Percentiles rank a stretch among this genome's conserved stretches.
Evolutionary conservation across 2,329 filamentous ascomycete genomes (phyloP).

Genomic region (Leptodontidium sp.): DNA sequence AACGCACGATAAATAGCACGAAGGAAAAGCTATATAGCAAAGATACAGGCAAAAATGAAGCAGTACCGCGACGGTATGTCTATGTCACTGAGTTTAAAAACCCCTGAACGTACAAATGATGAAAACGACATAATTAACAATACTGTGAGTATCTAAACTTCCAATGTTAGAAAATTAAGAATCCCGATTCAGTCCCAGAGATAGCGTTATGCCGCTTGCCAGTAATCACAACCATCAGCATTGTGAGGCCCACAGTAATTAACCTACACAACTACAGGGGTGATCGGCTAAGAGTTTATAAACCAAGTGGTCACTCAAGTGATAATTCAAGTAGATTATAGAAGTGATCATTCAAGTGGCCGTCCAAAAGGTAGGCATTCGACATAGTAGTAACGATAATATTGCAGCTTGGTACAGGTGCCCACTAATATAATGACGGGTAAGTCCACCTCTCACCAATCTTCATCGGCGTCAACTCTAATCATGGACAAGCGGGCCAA

Average conservation of each 20-base stretch:
- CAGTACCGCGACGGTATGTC: too few relatives aligned
- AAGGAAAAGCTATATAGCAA: too few relatives aligned
- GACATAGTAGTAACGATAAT: too few relatives aligned
- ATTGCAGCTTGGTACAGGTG: too few relatives aligned
- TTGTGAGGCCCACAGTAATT: too few relatives aligned
- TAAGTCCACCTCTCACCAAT: too few relatives aligned
- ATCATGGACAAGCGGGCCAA: too few relatives aligned
- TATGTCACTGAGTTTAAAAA: too few relatives aligned
- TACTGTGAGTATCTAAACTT: neutral
- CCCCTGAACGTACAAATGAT: neutral
- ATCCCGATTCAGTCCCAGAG: neutral
- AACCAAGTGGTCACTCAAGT: neutral
- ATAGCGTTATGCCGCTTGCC: constrained; percentile 14
- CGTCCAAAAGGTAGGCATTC: neutral
- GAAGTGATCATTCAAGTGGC: constrained; percentile 2
- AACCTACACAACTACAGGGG: neutral
- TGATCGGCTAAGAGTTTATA: constrained; percentile 7
- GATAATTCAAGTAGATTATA: neutral
- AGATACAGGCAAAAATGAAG: too few relatives aligned
- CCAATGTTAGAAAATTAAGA: neutral
- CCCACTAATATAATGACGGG: too few relatives aligned
- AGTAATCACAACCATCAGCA: too few relatives aligned
- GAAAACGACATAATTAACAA: constrained; percentile 1
- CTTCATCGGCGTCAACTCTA: too few relatives aligned
- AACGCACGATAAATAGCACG: constrained; percentile 19